These are phyloP conservation scores for Puccinia hordei DNA, from an alignment of 1,284 basidiomycete species.

Conservation along the genomic window DNA sequence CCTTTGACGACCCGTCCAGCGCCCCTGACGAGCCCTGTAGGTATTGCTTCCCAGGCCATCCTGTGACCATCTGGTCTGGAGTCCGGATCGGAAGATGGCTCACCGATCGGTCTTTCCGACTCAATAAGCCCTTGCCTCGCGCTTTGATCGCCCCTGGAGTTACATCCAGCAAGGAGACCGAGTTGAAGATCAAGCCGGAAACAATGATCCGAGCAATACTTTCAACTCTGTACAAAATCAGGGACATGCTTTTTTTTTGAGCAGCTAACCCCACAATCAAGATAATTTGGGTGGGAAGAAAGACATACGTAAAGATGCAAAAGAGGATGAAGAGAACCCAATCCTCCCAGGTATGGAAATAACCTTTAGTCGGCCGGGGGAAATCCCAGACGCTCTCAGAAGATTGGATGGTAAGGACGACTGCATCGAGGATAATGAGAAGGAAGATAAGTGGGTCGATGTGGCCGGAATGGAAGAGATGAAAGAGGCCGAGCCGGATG, in stretches of 20 bases:
- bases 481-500: conserved; percentile 68
- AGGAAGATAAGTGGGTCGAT: conserved; percentile 77
- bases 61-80: conserved; percentile 12
- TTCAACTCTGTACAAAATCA: conserved; percentile 68
- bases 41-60: conserved; percentile 17
- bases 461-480: conserved; percentile 71
- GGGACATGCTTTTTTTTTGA: background rate
- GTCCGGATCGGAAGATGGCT: conserved; percentile 20
- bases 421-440: conserved; percentile 80
- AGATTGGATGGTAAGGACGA: conserved; percentile 80
- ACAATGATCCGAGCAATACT: conserved; percentile 84
- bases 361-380: conserved; percentile 65
- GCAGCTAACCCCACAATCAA: background rate
- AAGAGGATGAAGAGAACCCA: conserved; percentile 80
- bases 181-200: conserved; percentile 86
- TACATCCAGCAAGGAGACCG: conserved; percentile 57
- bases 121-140: background rate
- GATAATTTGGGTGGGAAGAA: conserved; percentile 38
- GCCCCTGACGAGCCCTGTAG: background rate
- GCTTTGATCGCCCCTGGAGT: background rate
- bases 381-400: conserved; percentile 63
- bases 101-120: conserved; percentile 29
- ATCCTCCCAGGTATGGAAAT: conserved; percentile 86
- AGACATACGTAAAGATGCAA: conserved; percentile 77
- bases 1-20: background rate